phyloP scores from a whole-genome alignment of 1,284 basidiomycete genomes.

The Peniophora sp. region DNA sequence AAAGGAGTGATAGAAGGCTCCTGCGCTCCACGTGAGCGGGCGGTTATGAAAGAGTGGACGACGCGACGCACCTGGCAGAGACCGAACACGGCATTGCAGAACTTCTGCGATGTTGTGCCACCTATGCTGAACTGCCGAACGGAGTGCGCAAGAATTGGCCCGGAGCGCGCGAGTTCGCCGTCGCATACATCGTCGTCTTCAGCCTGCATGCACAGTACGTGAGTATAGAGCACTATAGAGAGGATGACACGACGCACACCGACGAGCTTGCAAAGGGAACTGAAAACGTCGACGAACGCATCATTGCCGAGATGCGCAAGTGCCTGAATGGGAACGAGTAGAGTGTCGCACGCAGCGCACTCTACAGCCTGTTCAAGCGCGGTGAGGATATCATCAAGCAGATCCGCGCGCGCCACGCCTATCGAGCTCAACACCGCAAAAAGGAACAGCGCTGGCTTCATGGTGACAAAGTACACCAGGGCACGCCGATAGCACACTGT shows the following conservation, averaged over 20 bases:
- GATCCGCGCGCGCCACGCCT: conserved; percentile 4
- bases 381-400: conserved; percentile 31
- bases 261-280: conserved; percentile 31
- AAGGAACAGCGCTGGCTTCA: background rate
- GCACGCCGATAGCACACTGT: no score
- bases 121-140: conserved; percentile 39
- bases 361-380: conserved; percentile 32
- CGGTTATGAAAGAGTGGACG: background rate
- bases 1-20: conserved; percentile 28
- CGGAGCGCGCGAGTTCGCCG: conserved; percentile 40
- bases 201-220: conserved; percentile 13
- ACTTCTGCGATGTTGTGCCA: conserved; percentile 42
- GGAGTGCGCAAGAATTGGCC: conserved; percentile 50
- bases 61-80: conserved; percentile 35
- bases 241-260: conserved; percentile 19
- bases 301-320: conserved; percentile 35
- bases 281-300: conserved; percentile 30
- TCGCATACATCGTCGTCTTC: conserved; percentile 45
- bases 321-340: conserved; percentile 30
- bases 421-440: background rate
- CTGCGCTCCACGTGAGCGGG: background rate
- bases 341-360: conserved; percentile 36
- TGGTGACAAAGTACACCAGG: background rate
- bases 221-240: background rate
- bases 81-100: conserved; percentile 50